Base-by-base conservation (phyloP, 1,284 basidiomycete species). In the Sutorius eximius region DNA sequence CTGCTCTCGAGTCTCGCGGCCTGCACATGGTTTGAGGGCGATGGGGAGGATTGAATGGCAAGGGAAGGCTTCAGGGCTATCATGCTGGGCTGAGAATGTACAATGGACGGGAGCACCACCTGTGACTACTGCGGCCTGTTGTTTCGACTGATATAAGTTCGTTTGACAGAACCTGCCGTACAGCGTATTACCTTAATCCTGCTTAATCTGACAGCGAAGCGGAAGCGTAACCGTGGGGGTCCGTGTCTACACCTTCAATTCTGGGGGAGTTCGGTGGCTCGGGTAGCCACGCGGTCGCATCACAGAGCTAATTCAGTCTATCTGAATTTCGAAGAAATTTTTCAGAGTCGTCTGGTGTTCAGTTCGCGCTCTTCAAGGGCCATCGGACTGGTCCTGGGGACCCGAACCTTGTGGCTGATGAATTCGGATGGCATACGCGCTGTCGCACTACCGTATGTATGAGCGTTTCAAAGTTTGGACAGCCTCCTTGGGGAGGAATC, bases 11-110 rank as follows among this genome's bases (percentile, higher is more conserved):
- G 44, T 40, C 47, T 62, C 22, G 57, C n/a, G 24, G 61, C 61
- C 44, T 66, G 68, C 53, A 60, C 61, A 49, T 68, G 63, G 51
- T 60, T 69, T 32, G 72, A 66, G 13, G 62, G 59, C 10, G 51
- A 57, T 45, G 16, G 24, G 43, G 48, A 40, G 5, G 62, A 44
- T 44, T 60, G 65, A 22, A 69, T 53, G n/a, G 58, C 51, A 52
- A 72, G 57, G 47, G 61, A 72, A 29, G 64, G 61, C 53, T 59
- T 65, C 27, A 52, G 29, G 29, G 52, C 38, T 24, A 59, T 41
- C 67, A 72, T 72, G 46, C 16, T 53, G 45, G 43, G 50, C 24
- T 36, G 49, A 37, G 37, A 43, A 34, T 16, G 44, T 37, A 47
- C 42, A 24, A 43, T 30, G n/a, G 32, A 24, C 8, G 22, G 18